Evolutionary conservation across 2,329 filamentous ascomycete species (phyloP).

Genomic region (Talaromyces sp.): DNA sequence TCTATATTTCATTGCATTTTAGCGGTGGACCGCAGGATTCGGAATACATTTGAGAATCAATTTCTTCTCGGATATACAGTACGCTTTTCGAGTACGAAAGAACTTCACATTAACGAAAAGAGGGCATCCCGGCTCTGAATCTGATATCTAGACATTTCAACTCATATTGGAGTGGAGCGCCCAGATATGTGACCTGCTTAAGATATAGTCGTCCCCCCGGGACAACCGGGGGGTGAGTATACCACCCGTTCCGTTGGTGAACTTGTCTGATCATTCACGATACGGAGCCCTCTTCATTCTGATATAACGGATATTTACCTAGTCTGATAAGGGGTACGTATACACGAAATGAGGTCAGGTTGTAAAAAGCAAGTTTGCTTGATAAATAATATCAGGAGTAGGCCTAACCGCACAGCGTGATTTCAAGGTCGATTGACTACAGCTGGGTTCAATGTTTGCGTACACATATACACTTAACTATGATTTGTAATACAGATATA

Average conservation of each 20-base stretch:
- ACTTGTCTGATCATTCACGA: no score
- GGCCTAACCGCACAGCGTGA: background rate
- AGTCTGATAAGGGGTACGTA: no score
- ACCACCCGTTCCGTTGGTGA: no score
- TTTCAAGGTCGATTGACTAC: background rate
- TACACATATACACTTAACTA: background rate
- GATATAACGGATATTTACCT: no score
- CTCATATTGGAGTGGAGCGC: no score
- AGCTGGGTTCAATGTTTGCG: background rate
- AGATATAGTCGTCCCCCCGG: no score
- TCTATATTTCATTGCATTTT: conserved; percentile 11
- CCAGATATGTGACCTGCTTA: no score
- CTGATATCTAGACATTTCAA: no score
- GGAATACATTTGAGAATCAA: background rate
- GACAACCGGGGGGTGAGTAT: no score
- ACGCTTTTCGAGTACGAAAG: background rate
- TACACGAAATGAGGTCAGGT: background rate
- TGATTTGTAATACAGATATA: background rate
- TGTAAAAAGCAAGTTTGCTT: background rate
- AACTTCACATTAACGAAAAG: no score
- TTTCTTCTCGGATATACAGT: background rate
- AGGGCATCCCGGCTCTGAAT: no score
- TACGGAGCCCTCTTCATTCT: no score
- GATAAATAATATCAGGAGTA: background rate
- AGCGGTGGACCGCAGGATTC: conserved; percentile 8